Conservation (phyloP, 2,329 filamentous ascomycete species). For the Aspergillus hortae region DNA sequence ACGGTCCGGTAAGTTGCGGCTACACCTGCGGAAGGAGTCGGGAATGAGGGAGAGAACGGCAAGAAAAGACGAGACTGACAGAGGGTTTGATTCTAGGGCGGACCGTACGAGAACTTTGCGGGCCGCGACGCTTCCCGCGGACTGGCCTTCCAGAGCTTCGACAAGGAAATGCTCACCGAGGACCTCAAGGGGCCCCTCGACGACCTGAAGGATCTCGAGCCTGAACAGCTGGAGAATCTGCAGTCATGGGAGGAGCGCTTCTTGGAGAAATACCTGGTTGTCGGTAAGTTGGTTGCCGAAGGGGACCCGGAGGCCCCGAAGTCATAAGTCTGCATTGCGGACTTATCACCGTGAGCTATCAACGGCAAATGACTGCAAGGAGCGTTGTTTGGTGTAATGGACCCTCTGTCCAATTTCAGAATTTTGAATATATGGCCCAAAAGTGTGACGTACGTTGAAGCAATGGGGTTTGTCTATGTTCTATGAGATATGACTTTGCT, state of each 20-base stretch:
- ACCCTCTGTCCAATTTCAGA: neutral
- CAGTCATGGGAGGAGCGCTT: conserved; percentile 93
- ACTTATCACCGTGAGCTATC: neutral
- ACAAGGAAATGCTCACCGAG: conserved; percentile 90
- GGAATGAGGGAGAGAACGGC: too few relatives aligned
- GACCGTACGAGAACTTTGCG: conserved; percentile 94
- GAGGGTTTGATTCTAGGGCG: conserved; percentile 49
- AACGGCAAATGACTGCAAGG: neutral
- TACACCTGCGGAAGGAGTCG: conserved; percentile 3
- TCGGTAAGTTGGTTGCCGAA: conserved; percentile 75
- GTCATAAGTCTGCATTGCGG: conserved; percentile 8
- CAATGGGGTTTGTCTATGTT: too few relatives aligned
- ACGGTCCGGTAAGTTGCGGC: conserved; percentile 62
- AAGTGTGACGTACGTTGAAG: too few relatives aligned
- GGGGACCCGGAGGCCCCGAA: conserved; percentile 45
- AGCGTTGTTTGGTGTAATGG: too few relatives aligned
- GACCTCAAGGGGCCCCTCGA: conserved; percentile 82
- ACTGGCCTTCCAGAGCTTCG: conserved; percentile 86
- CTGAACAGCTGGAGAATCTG: conserved; percentile 77
- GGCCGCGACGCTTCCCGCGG: conserved; percentile 87
- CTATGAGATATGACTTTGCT: neutral
- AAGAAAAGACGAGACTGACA: too few relatives aligned
- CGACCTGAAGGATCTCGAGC: conserved; percentile 65
- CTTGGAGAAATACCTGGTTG: conserved; percentile 88
- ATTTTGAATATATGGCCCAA: too few relatives aligned